Evolutionary conservation across 495 filamentous ascomycete species (phyloP).

Genomic region (Xylaria scruposa): DNA sequence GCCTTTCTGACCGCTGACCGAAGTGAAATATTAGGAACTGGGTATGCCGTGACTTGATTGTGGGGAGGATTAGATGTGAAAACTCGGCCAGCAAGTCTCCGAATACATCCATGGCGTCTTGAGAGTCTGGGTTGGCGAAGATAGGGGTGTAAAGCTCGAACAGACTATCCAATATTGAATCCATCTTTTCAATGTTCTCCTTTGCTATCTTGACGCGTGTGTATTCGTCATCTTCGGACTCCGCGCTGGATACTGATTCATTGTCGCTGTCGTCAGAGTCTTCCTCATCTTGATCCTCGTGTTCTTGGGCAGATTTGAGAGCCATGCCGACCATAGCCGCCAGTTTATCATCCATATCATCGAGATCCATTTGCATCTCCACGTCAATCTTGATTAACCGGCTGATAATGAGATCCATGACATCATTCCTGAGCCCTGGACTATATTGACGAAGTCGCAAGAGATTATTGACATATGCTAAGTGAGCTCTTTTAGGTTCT

Average conservation of each 20-base stretch:
- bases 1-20: slow-evolving; percentile 72
- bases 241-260: slow-evolving; percentile 58
- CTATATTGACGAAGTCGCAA: slow-evolving; percentile 75
- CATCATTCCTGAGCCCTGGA: slow-evolving; percentile 79
- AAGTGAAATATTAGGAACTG: slow-evolving; percentile 96
- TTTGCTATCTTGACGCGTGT: slow-evolving; percentile 67
- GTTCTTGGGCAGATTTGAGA: slow-evolving; percentile 41
- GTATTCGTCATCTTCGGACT: slow-evolving; percentile 53
- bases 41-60: slow-evolving; percentile 82
- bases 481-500: slow-evolving; percentile 73
- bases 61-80: slow-evolving; percentile 82
- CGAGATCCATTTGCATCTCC: slow-evolving; percentile 90
- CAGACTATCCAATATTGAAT: slow-evolving; percentile 86
- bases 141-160: slow-evolving; percentile 80
- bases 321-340: slow-evolving; percentile 56
- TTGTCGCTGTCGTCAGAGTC: slow-evolving; percentile 68
- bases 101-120: slow-evolving; percentile 60
- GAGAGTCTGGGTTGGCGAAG: slow-evolving; percentile 62
- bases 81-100: slow-evolving; percentile 84
- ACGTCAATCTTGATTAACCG: slow-evolving; percentile 90
- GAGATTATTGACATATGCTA: slow-evolving; percentile 80
- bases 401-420: slow-evolving; percentile 83
- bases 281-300: slow-evolving; percentile 48
- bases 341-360: slow-evolving; percentile 71
- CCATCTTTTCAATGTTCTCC: slow-evolving; percentile 86